Evolutionary conservation across 495 filamentous ascomycete species (phyloP).

Genomic region (Aspergillus funiculosus): DNA sequence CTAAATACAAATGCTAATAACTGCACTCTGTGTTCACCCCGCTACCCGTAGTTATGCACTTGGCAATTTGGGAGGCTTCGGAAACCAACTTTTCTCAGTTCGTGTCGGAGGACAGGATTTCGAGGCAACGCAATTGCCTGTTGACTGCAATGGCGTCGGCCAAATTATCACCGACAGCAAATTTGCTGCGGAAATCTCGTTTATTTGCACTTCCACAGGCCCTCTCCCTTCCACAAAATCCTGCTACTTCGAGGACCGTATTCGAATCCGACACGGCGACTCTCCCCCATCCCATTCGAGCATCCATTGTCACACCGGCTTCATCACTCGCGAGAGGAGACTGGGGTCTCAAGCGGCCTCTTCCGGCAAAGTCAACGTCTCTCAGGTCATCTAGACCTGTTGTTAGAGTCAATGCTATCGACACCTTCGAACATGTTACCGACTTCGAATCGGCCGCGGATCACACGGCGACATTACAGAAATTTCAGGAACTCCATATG

Average conservation of each 20-base stretch:
- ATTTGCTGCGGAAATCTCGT: conserved; percentile 57
- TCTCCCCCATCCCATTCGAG: conserved; percentile 70
- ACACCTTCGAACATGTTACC: conserved; percentile 87
- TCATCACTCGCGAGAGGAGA: conserved; percentile 75
- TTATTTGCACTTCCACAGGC: conserved; percentile 59
- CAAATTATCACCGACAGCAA: conserved; percentile 55
- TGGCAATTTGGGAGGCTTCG: conserved; percentile 12
- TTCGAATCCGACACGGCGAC: conserved; percentile 62
- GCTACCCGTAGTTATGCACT: conserved; percentile 15
- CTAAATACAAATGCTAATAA: conserved; percentile 8
- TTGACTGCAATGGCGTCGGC: conserved; percentile 43
- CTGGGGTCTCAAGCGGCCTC: conserved; percentile 87
- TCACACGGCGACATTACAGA: conserved; percentile 72
- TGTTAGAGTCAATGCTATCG: conserved; percentile 64
- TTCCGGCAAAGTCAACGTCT: conserved; percentile 70
- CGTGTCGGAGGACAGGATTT: conserved; percentile 12
- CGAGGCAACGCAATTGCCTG: conserved; percentile 19
- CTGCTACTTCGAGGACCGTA: conserved; percentile 35
- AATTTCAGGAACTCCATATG: conserved; percentile 77
- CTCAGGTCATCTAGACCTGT: conserved; percentile 60
- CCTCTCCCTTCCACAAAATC: conserved; percentile 42
- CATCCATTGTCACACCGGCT: conserved; percentile 72
- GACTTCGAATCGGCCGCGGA: conserved; percentile 82
- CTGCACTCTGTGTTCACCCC: conserved; percentile 8
- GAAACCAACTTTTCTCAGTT: conserved; percentile 39